Percentiles rank a stretch among this genome's conserved stretches.
Conservation (phyloP, 2,329 filamentous ascomycete species). For the Nemania abortiva region DNA sequence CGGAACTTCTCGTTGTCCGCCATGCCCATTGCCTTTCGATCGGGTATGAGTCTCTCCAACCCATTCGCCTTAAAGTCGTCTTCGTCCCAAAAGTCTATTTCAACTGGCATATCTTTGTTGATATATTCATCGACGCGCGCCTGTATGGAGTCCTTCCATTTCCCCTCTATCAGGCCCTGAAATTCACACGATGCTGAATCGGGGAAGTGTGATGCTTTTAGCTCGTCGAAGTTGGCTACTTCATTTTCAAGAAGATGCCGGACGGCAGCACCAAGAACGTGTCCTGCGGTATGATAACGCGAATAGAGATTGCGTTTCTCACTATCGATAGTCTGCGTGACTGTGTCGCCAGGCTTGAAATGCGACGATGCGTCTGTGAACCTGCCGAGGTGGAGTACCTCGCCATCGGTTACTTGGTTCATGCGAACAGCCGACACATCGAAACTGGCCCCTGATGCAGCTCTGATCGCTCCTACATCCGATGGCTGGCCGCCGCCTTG, state of each 20-base stretch:
- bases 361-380: conserved; percentile 54
- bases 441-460: conserved; percentile 55
- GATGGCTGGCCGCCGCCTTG: conserved; percentile 81
- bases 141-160: conserved; percentile 73
- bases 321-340: conserved; percentile 70
- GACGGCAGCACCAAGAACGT: conserved; percentile 78
- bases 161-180: conserved; percentile 72
- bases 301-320: conserved; percentile 73
- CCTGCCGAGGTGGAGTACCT: conserved; percentile 74
- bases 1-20: conserved; percentile 67
- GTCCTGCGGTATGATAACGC: conserved; percentile 78
- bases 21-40: conserved; percentile 56
- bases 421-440: conserved; percentile 69
- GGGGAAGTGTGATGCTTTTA: conserved; percentile 79
- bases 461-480: conserved; percentile 70
- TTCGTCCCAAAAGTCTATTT: conserved; percentile 76
- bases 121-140: conserved; percentile 70
- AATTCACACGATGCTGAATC: conserved; percentile 77
- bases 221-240: conserved; percentile 69
- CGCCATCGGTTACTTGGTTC: conserved; percentile 61
- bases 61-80: conserved; percentile 68
- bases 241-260: conserved; percentile 65
- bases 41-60: conserved; percentile 67
- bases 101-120: conserved; percentile 65
- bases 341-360: conserved; percentile 58